phyloP scores from a whole-genome alignment of 2,329 filamentous ascomycete genomes.

The Aspergillus fumigatus region DNA sequence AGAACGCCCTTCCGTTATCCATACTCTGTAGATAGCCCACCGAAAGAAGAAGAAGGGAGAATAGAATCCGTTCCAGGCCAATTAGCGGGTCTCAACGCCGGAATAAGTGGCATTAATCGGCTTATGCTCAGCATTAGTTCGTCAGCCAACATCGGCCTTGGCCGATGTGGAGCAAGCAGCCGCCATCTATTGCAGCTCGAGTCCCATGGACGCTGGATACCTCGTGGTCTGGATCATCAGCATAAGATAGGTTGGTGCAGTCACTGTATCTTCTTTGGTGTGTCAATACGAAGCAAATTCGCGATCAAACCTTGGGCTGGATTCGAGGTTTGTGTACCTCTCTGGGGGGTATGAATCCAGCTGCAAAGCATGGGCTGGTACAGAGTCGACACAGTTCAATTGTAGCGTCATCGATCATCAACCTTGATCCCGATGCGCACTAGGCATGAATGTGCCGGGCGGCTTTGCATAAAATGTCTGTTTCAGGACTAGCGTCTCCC shows the following conservation, averaged over 20 bases:
- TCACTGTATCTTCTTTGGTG: neutral
- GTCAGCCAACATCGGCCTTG: conserved; percentile 2
- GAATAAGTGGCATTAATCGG: conserved; percentile 3
- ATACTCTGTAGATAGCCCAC: neutral
- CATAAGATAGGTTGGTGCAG: neutral
- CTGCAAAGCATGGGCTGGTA: neutral
- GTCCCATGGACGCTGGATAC: conserved; percentile 6
- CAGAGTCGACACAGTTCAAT: neutral
- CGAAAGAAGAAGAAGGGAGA: neutral
- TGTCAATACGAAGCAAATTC: neutral
- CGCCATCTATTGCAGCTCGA: conserved; percentile 1
- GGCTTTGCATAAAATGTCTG: neutral
- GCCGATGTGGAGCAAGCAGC: conserved; percentile 8
- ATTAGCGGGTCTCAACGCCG: neutral
- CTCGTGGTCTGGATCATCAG: conserved; percentile 11
- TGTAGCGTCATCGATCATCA: neutral
- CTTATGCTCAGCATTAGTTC: conserved; percentile 11
- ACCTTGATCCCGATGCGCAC: neutral
- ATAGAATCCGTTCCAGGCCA: neutral
- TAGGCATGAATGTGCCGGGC: neutral
- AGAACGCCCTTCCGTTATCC: neutral
- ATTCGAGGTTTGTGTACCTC: neutral
- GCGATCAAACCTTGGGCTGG: too few relatives aligned
- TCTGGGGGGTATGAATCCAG: neutral
- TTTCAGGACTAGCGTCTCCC: neutral